phyloP scores from a whole-genome alignment of 352 stramenopile species.

The Aphanomyces stellatus region DNA sequence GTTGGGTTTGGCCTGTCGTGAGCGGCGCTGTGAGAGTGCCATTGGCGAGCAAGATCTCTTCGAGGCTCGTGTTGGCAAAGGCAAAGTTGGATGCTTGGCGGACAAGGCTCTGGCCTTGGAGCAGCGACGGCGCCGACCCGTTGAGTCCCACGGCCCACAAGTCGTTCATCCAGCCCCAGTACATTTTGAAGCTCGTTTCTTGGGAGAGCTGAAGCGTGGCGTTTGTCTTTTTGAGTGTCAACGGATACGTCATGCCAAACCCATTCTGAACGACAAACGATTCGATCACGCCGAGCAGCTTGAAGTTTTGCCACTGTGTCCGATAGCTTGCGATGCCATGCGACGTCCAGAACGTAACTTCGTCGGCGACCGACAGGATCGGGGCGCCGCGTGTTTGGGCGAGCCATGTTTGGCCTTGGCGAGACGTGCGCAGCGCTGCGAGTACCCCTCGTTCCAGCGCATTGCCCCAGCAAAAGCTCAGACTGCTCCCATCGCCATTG shows the following conservation, averaged over 20 bases:
- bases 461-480: slow-evolving; percentile 6
- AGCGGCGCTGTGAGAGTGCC: not conserved
- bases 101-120: not conserved
- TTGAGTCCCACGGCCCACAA: not conserved
- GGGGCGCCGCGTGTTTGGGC: not conserved
- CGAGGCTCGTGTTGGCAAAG: not conserved
- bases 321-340: not conserved
- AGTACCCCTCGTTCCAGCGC: not conserved
- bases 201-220: not conserved
- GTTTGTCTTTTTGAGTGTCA: slow-evolving; percentile 3
- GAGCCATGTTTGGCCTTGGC: not conserved
- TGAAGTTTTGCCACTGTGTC: slow-evolving; percentile 18
- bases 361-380: not conserved
- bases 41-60: not conserved
- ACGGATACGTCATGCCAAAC: not conserved
- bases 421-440: not conserved
- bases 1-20: not conserved
- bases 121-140: not conserved
- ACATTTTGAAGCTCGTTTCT: slow-evolving; percentile 4
- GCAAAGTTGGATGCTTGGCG: slow-evolving; percentile 2
- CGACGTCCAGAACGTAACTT: not conserved
- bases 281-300: slow-evolving; percentile 2
- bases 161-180: not conserved
- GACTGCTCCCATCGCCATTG: not conserved
- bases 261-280: not conserved